Percentiles rank a stretch among this genome's conserved stretches.
These are phyloP conservation scores for Monascus ruber DNA, from an alignment of 2,329 filamentous ascomycete species.

Conservation along the genomic window DNA sequence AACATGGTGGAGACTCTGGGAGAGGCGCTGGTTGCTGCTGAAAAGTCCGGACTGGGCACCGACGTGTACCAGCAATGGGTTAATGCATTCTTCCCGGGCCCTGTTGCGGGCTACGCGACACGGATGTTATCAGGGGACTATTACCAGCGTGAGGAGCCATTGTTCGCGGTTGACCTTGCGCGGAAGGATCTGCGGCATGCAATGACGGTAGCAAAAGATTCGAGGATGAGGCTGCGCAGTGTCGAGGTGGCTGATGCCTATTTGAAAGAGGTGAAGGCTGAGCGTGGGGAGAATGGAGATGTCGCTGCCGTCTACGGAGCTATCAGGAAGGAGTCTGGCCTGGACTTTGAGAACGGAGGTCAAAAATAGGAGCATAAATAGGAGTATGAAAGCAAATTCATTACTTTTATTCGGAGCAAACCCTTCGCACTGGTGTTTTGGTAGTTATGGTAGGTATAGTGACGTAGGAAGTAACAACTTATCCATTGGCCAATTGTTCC, in stretches of 20 bases:
- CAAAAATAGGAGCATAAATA: slow-evolving; percentile 16
- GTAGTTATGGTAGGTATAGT: too few relatives aligned
- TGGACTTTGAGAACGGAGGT: slow-evolving; percentile 56
- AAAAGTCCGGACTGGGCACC: slow-evolving; percentile 65
- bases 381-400: too few relatives aligned
- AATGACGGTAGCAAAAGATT: slow-evolving; percentile 50
- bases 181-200: slow-evolving; percentile 74
- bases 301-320: slow-evolving; percentile 75
- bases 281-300: slow-evolving; percentile 61
- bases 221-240: slow-evolving; percentile 52
- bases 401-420: too few relatives aligned
- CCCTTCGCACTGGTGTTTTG: too few relatives aligned
- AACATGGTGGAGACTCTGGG: slow-evolving; percentile 71
- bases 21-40: slow-evolving; percentile 66
- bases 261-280: slow-evolving; percentile 56
- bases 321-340: slow-evolving; percentile 59
- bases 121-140: slow-evolving; percentile 70
- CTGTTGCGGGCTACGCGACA: slow-evolving; percentile 62
- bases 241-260: slow-evolving; percentile 59
- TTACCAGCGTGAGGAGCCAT: slow-evolving; percentile 60
- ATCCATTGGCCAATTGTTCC: too few relatives aligned
- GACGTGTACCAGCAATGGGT: slow-evolving; percentile 61
- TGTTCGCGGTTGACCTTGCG: slow-evolving; percentile 73
- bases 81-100: slow-evolving; percentile 61
- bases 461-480: too few relatives aligned